Evolutionary conservation across 2,329 filamentous ascomycete genomes (phyloP).

Genomic region (Cercospora janseana): DNA sequence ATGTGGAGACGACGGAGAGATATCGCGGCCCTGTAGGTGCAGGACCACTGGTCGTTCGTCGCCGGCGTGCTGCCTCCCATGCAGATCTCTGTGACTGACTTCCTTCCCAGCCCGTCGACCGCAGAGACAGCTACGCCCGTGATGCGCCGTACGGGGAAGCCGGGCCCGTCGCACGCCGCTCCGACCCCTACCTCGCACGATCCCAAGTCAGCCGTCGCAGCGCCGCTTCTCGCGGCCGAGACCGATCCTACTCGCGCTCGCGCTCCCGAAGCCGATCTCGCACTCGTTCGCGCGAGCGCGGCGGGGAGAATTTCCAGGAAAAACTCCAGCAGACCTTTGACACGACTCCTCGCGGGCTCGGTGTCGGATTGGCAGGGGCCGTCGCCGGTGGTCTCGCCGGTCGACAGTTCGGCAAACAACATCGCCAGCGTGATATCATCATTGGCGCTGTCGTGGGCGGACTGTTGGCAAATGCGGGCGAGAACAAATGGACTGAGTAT

Average conservation of each 20-base stretch:
- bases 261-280: constrained; percentile 31
- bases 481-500: constrained; percentile 36
- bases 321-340: constrained; percentile 38
- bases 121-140: constrained; percentile 27
- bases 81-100: constrained; percentile 22
- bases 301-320: constrained; percentile 26
- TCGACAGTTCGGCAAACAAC: constrained; percentile 34
- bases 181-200: constrained; percentile 28
- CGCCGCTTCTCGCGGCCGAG: constrained; percentile 19
- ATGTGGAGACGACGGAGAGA: constrained; percentile 34
- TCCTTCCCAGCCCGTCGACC: constrained; percentile 26
- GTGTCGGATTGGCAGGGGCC: constrained; percentile 37
- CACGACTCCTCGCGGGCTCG: constrained; percentile 34
- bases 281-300: constrained; percentile 11
- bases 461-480: constrained; percentile 36
- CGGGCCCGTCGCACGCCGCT: constrained; percentile 31
- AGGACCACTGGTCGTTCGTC: constrained; percentile 32
- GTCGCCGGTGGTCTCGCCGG: constrained; percentile 38
- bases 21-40: constrained; percentile 37
- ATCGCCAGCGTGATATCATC: constrained; percentile 37
- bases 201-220: constrained; percentile 23
- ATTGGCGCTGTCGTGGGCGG: constrained; percentile 38
- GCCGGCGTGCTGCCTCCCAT: constrained; percentile 12
- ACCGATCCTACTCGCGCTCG: constrained; percentile 27
- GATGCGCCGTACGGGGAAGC: constrained; percentile 26